Evolutionary conservation across 768 basidiomycete species (phyloP), one percentile per base, ranked within the genome.

Genomic region (Inosperma sp.): DNA sequence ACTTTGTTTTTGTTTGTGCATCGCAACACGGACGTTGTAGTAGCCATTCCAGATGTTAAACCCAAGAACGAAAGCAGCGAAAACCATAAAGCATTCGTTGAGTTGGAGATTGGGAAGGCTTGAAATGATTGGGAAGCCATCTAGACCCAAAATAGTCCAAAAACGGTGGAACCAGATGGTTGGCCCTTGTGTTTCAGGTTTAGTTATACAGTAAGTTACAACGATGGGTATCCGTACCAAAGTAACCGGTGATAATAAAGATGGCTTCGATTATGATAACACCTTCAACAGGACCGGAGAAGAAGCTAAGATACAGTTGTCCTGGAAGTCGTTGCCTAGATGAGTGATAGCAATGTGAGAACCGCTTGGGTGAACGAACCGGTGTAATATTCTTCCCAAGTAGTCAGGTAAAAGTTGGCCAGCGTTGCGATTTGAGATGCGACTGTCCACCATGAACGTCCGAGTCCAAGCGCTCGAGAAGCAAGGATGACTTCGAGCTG

Each of bases 401-500:
- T 90, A 3, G 86, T 86, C 16, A 88, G 72, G 66, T 89, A 89
- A 60, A 91, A 91, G 64, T 86, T 88, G 54, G 81, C 82, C 33
- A 87, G 68, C 0, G 84, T 83, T 1, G 83, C 84, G 9, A 84
- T 75, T 64, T 94, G 90, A 1, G 87, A 87, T 0, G 87, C 81
- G 27, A 98, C 85, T 0, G 93, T 97, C 95, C 93, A 98, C 93
- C 96, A 98, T 0, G 91, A 93, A 16, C 93, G 77, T 10, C 90
- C 92, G 17, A 97, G 76, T 59, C 95, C 94, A 36, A 99, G 80
- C 0, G 96, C 94, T 22, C 88, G 81, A 7, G 83, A 74, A 5
- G 81, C 79, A 34, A 99, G 79, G 53, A 97, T 78, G 51, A 84
- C 86, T 68, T 93, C 95, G 21, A 99, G 79, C 91, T 94, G 61